Conservation (phyloP, 306 rosid genomes). For the Geum urbanum region DNA sequence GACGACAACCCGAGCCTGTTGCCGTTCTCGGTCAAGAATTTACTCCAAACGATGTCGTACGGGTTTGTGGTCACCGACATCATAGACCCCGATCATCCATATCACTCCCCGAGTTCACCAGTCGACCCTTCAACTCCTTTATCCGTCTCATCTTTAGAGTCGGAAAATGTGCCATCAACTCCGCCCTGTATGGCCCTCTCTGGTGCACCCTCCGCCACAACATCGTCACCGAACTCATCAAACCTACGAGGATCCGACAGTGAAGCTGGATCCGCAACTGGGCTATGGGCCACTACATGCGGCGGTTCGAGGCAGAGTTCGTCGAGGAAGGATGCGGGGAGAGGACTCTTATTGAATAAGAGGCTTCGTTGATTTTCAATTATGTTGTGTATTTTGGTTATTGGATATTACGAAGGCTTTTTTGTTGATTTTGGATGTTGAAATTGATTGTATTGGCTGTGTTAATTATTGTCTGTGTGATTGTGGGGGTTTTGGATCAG, state of each 20-base stretch:
- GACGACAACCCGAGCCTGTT: no score
- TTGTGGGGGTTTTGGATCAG: no score
- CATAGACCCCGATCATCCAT: no score
- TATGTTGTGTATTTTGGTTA: no score
- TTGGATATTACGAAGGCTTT: no score
- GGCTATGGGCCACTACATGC: conserved; percentile 74
- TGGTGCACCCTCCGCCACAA: conserved; percentile 82
- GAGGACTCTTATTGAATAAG: conserved; percentile 14
- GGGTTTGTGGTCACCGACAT: no score
- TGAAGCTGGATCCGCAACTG: conserved; percentile 86
- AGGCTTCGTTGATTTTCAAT: no score
- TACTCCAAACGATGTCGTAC: no score
- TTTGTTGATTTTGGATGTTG: no score
- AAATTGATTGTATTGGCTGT: no score
- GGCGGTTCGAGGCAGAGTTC: conserved; percentile 44
- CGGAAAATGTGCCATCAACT: conserved; percentile 94
- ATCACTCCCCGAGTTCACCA: conserved; percentile 45
- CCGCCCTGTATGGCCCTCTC: conserved; percentile 78
- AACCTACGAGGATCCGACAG: conserved; percentile 63
- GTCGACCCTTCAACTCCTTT: conserved; percentile 87
- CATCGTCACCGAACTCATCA: conserved; percentile 76
- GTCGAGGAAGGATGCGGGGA: conserved; percentile 43
- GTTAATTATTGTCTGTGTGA: no score
- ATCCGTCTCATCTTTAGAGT: conserved; percentile 82
- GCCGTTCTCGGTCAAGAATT: no score